Evolutionary conservation across 805 yeast species (phyloP), one percentile per base, ranked within the genome.

Genomic region (Danielia reshetovae): DNA sequence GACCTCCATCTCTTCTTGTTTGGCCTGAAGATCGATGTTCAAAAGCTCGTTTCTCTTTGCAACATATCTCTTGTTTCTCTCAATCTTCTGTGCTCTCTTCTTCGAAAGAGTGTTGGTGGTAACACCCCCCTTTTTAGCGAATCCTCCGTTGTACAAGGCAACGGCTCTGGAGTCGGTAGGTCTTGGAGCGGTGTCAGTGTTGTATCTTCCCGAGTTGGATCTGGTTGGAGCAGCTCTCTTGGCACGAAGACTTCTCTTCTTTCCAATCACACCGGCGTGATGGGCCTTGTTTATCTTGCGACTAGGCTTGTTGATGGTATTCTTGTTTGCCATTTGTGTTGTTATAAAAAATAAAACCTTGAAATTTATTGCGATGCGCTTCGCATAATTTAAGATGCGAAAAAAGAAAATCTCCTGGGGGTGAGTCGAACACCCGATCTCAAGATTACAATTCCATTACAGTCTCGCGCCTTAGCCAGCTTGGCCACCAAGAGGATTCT

Each of bases 221-320:
- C 77, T 68, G 28, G 77, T 66, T 30, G 75, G 68, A 18, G 65
- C 59, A 29, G 57, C 41, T 8, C 37, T 30, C 36, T 53, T 56
- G 30, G 70, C 66, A 52, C 80, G 69, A 18, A 69, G 65, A 12
- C 79, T 68, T 59, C 86, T 70, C 54, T 73, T 79, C 49, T 66
- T 70, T 16, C 77, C 74, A 19, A 78, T 58, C 26, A 72, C 52
- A 22, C 67, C 57, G 29, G 74, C 68, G 57, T 75, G 80, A 33
- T 69, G 68, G 40, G 70, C 68, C 35, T 77, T 64, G 43, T 60
- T 65, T 24, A 76, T 59, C 42, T 74, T 72, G 47, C 73, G 75
- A 56, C 80, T 81, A 30, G 93, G 95, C 60, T 80, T 85, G 60
- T 87, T 88, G 46, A 86, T 70, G 28, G 87, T 76, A 68, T 85